A percentile compares a stretch with the other conserved stretches of the same genome.
Conservation (phyloP, 257 asterid genomes). For the Paulownia fortunei region DNA sequence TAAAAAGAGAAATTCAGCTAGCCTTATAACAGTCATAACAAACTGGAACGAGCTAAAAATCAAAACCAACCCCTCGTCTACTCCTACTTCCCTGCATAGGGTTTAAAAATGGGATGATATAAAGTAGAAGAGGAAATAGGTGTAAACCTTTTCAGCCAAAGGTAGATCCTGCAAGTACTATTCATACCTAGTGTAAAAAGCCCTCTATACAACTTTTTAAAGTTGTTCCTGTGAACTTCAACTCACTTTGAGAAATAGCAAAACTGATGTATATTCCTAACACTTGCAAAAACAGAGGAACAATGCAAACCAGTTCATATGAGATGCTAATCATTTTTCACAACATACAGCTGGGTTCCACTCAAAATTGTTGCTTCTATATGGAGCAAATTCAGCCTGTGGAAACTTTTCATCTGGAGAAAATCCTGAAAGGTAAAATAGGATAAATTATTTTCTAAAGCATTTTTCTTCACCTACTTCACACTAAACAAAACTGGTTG, state of each 20-base stretch:
- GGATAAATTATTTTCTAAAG: conserved; percentile 19
- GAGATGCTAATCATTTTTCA: conserved; percentile 32
- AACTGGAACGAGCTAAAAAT: conserved; percentile 4
- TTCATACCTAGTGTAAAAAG: neutral
- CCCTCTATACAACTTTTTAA: neutral
- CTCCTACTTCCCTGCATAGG: conserved; percentile 20
- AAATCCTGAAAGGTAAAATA: conserved; percentile 62
- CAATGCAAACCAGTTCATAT: conserved; percentile 18
- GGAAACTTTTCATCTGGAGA: conserved; percentile 97
- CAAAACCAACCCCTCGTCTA: neutral
- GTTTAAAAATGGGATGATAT: neutral
- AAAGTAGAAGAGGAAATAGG: neutral
- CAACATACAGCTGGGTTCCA: conserved; percentile 92
- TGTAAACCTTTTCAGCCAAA: conserved; percentile 14
- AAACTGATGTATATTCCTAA: neutral
- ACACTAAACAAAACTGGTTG: conserved; percentile 17
- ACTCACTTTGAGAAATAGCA: conserved; percentile 24
- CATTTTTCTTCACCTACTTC: conserved; percentile 6
- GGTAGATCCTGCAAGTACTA: conserved; percentile 13
- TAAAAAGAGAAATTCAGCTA: conserved; percentile 12
- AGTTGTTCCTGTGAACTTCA: conserved; percentile 1
- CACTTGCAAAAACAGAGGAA: conserved; percentile 8
- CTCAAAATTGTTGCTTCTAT: conserved; percentile 62
- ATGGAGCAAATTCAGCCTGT: conserved; percentile 88
- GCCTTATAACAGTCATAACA: conserved; percentile 10